Conservation (phyloP, 768 basidiomycete species). For the Suillus brevipes region DNA sequence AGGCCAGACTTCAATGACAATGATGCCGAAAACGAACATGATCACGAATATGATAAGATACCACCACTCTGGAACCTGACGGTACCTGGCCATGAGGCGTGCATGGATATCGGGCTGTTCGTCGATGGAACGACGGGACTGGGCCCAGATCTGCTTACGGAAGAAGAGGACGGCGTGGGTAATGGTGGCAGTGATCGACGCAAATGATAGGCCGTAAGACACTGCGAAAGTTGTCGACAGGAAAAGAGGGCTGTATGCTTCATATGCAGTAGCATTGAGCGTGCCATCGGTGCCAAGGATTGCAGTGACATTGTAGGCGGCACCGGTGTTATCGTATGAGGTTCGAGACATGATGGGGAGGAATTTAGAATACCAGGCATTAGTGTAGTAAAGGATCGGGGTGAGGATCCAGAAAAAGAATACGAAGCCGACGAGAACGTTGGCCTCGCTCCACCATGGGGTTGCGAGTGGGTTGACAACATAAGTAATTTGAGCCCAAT, state of each 20-base stretch:
- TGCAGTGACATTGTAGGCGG: slow-evolving; percentile 39
- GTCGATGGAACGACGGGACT: slow-evolving; percentile 49
- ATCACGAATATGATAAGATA: slow-evolving; percentile 45
- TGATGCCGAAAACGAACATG: slow-evolving; percentile 60
- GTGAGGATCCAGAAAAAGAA: slow-evolving; percentile 35
- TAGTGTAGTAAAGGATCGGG: slow-evolving; percentile 33
- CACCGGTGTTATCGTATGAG: slow-evolving; percentile 46
- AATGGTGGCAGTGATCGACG: slow-evolving; percentile 41
- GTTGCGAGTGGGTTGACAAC: slow-evolving; percentile 38
- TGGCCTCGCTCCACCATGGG: slow-evolving; percentile 42
- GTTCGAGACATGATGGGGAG: slow-evolving; percentile 41
- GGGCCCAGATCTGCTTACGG: slow-evolving; percentile 55
- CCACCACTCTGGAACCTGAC: slow-evolving; percentile 63
- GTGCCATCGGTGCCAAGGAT: slow-evolving; percentile 35
- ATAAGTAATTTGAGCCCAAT: slow-evolving; percentile 63
- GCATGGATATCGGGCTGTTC: slow-evolving; percentile 63
- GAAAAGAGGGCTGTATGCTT: slow-evolving; percentile 42
- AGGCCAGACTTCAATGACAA: slow-evolving; percentile 66
- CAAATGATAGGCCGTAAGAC: slow-evolving; percentile 50
- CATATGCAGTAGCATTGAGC: slow-evolving; percentile 36
- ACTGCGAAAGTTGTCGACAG: slow-evolving; percentile 52
- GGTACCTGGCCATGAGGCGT: slow-evolving; percentile 58
- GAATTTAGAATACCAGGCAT: slow-evolving; percentile 40
- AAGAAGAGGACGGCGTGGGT: slow-evolving; percentile 51
- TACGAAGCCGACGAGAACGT: slow-evolving; percentile 38